Base-by-base conservation (phyloP, 169 alveolate species). In the Cryptosporidium felis region DNA sequence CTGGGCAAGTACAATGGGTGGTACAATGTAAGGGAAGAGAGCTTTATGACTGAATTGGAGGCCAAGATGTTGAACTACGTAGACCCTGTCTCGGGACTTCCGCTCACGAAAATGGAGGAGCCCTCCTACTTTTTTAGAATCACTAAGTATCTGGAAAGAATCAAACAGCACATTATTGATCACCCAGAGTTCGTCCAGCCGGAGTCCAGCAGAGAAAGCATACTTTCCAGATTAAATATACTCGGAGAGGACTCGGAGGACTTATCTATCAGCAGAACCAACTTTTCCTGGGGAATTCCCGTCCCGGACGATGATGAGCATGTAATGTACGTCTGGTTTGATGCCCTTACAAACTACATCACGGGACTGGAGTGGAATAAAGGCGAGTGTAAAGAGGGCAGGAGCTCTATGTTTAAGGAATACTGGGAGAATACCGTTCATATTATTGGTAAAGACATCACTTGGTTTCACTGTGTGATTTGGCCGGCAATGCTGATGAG, bases 291-390 rank as follows among this genome's bases (percentile, higher is more conserved):
- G 98, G 98, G 98, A 9, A 93, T 94, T n/a, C 94, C 94, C 5
- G 97, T 93, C 21, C 96, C 96, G 26, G 82, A 81, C 44, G 89
- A 81, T 40, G 81, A 44, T 4, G 80, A 82, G 21, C 98, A 96
- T 82, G 98, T 96, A 30, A 96, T 96, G 98, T 96, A 96, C 90
- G 98, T 96, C 16, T 96, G 98, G 98, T 95, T 94, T 89, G 98
- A 96, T 79, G 98, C 98, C 8, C 79, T 96, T 67, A 88, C 94
- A 44, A 94, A 94, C 90, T 96, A 96, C 80, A 41, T 92, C 80
- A 67, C 74, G n/a, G 90, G 74, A 16, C 46, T 56, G 42, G 60
- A 60, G 6, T 60, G 89, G 89, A 8, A 30, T 91, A 30, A 59
- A 81, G 93, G 90, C 93, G 94, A 23, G 92, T 95, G 34, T 81